Evolutionary conservation across 2,329 filamentous ascomycete genomes (phyloP), one percentile per base, ranked within the genome.

Genomic region (Pseudogymnoascus sp.): DNA sequence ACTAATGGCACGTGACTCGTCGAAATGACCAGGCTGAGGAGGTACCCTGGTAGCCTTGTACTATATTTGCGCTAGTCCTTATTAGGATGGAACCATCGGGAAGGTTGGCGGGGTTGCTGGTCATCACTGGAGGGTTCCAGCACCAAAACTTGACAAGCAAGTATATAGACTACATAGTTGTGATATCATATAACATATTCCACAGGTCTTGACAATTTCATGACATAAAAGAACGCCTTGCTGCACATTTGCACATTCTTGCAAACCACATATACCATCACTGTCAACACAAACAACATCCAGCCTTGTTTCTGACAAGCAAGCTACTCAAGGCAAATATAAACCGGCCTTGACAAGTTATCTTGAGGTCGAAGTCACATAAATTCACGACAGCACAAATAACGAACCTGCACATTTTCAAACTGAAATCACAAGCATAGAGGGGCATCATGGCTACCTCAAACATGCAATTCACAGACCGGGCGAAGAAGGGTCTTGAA

Each of bases 381-480:
- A 33, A 54, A 54, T 54, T 54, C 18, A 54, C 47, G 11, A 54
- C 28, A 54, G n/a, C 18, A 35, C 28, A 11, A 54, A 54, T 28
- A 50, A 50, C 43, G 4, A 54, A 33, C 28, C 47, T 12, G 9
- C 47, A 54, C 33, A 54, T 54, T 54, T 54, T 35, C 47, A 54
- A 54, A 54, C 47, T 7, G 8, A 54, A 54, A 54, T 54, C n/a
- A 54, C 28, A 14, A 4, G 5, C 47, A 54, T 54, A 54, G 47
- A 54, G 47, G 47, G 47, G 16, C 72, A 84, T 67, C 67, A 90
- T 92, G 88, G 84, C 82, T 75, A 66, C 68, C 37, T 83, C 86
- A 59, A 84, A 86, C 70, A 90, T 92, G 86, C 88, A 95, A 73
- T 97, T 97, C 74, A 99, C 94, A 67, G 93, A 97, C 77, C 82